phyloP scores from a whole-genome alignment of 148 eudicot species.

The Heliamphora exappendiculata region DNA sequence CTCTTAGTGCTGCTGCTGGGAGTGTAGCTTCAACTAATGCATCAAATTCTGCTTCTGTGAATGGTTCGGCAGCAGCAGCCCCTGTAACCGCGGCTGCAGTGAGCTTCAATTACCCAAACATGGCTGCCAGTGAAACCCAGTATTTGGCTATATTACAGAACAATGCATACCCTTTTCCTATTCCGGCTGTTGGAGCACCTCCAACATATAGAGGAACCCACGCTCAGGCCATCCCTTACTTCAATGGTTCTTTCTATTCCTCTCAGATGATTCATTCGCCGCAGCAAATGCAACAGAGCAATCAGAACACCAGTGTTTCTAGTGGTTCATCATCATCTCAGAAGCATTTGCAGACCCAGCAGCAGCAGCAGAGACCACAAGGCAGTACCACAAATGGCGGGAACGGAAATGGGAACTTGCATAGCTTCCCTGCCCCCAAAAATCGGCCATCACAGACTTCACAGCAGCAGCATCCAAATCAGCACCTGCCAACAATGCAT shows the following conservation, averaged over 20 bases:
- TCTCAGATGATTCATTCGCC: conserved; percentile 87
- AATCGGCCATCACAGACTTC: conserved; percentile 33
- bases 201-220: conserved; percentile 67
- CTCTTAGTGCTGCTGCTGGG: conserved; percentile 26
- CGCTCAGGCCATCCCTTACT: conserved; percentile 68
- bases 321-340: conserved; percentile 69
- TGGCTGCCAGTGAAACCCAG: conserved; percentile 60
- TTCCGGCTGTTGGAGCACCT: conserved; percentile 65
- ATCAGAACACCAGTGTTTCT: conserved; percentile 49
- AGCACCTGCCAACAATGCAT: conserved; percentile 14
- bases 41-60: conserved; percentile 33
- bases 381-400: conserved; percentile 33
- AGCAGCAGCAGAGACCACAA: conserved; percentile 58
- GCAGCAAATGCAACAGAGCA: conserved; percentile 37
- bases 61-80: conserved; percentile 31
- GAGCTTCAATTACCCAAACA: conserved; percentile 76
- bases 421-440: conserved; percentile 45
- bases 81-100: conserved; percentile 47
- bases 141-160: conserved; percentile 73
- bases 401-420: conserved; percentile 39
- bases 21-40: conserved; percentile 27
- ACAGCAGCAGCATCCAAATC: conserved; percentile 31
- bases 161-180: conserved; percentile 58
- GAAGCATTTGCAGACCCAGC: conserved; percentile 72
- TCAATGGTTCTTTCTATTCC: conserved; percentile 77